Conservation (phyloP, 2,329 filamentous ascomycete genomes). For the Didymella glomerata region DNA sequence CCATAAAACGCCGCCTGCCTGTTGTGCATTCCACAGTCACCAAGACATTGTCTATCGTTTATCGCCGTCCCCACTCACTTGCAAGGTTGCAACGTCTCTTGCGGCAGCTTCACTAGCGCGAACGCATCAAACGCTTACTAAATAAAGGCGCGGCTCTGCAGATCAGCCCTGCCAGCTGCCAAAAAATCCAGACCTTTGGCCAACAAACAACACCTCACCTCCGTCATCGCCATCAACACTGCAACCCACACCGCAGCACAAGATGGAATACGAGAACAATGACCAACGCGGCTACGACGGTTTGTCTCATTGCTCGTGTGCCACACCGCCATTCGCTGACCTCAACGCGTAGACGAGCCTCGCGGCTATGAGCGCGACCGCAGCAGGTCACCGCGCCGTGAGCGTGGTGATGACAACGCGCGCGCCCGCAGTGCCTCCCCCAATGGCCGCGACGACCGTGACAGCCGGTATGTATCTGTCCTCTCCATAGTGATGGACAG, state of each 20-base stretch:
- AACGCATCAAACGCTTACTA: conserved; percentile 41
- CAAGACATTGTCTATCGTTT: conserved; percentile 7
- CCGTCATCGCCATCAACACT: conserved; percentile 30
- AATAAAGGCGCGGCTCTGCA: conserved; percentile 41
- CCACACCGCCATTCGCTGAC: conserved; percentile 29
- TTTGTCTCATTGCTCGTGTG: conserved; percentile 52
- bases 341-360: conserved; percentile 60
- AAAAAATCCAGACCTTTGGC: conserved; percentile 40
- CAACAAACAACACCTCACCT: conserved; percentile 36
- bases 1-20: conserved; percentile 12
- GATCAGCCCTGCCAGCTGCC: conserved; percentile 41
- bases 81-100: conserved; percentile 28
- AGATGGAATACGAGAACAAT: conserved; percentile 71
- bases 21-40: conserved; percentile 6
- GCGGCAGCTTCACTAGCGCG: conserved; percentile 36
- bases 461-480: conserved; percentile 45
- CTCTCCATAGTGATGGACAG: not conserved
- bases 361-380: conserved; percentile 71
- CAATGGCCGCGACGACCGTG: conserved; percentile 67
- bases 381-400: conserved; percentile 69
- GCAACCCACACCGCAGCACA: conserved; percentile 50
- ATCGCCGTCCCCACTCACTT: conserved; percentile 32
- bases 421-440: conserved; percentile 72
- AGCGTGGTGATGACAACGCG: conserved; percentile 59
- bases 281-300: conserved; percentile 72